Evolutionary conservation across 768 basidiomycete genomes (phyloP).

Genomic region (Suillus discolor): DNA sequence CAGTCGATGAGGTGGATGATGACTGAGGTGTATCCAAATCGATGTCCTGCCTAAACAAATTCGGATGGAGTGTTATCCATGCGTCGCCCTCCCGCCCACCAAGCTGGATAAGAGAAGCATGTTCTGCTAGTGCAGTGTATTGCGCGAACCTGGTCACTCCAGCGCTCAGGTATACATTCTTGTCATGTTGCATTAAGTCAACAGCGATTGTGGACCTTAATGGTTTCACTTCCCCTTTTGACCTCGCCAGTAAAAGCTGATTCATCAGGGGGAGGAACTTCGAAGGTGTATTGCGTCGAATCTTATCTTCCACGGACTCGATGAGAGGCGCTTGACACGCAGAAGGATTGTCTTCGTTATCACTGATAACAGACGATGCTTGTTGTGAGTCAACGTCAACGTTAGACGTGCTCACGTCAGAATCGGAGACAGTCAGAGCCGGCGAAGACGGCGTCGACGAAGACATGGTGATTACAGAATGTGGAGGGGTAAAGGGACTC

Average conservation of each 20-base stretch:
- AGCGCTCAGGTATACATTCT: conserved; percentile 24
- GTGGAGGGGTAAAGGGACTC: not conserved
- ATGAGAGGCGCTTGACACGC: conserved; percentile 3
- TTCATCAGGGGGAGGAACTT: conserved; percentile 35
- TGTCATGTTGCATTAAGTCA: conserved; percentile 34
- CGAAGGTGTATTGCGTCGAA: conserved; percentile 18
- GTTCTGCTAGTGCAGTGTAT: conserved; percentile 30
- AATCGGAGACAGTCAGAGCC: not conserved
- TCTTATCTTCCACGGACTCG: conserved; percentile 12
- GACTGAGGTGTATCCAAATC: conserved; percentile 1
- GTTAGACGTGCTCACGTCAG: not conserved
- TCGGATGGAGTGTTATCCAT: conserved; percentile 33
- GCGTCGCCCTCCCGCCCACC: conserved; percentile 15
- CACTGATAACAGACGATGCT: conserved; percentile 5
- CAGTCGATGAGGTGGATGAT: conserved; percentile 20
- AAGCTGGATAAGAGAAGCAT: conserved; percentile 29
- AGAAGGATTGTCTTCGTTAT: conserved; percentile 8
- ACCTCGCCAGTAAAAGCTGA: conserved; percentile 23
- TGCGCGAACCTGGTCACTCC: conserved; percentile 31
- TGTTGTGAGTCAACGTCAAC: conserved; percentile 5
- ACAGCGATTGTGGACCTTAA: conserved; percentile 42
- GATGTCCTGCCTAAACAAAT: not conserved
- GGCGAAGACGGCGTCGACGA: not conserved
- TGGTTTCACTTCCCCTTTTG: conserved; percentile 35
- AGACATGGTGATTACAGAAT: not conserved